Evolutionary conservation across 176 grass and related monocot genomes (phyloP).

Genomic region (Saccharum spontaneum): DNA sequence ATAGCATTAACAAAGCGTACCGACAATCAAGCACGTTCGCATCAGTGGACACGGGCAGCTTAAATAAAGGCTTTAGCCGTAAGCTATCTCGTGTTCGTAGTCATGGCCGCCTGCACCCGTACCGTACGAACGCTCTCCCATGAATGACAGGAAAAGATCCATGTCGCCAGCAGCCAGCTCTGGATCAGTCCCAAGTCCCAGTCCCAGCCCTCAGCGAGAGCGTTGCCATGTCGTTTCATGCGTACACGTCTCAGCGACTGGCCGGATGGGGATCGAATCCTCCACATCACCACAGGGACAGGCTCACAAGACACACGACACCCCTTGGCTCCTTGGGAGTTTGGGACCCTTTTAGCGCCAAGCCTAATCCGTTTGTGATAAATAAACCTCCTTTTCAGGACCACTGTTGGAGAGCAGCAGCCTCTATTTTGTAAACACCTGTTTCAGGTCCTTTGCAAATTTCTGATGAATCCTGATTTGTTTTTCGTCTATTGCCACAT

Average conservation of each 20-base stretch:
- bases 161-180: not conserved
- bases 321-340: not conserved
- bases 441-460: not conserved
- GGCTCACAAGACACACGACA: too few relatives aligned
- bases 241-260: not conserved
- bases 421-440: too few relatives aligned
- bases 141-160: not conserved
- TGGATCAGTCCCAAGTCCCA: not conserved
- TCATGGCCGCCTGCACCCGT: not conserved
- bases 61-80: too few relatives aligned
- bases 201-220: not conserved
- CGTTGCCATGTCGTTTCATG: not conserved
- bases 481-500: not conserved
- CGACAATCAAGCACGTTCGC: not conserved
- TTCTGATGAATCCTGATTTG: not conserved
- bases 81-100: not conserved
- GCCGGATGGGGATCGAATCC: not conserved
- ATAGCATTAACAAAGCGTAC: not conserved
- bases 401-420: too few relatives aligned
- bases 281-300: not conserved
- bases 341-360: not conserved
- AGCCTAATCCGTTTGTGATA: not conserved
- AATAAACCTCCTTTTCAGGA: not conserved
- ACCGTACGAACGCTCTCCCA: not conserved
- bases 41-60: not conserved